Percentiles rank a stretch among this genome's conserved stretches.
Evolutionary conservation across 345 rosid species (phyloP).

Genomic region (Salix udensis): DNA sequence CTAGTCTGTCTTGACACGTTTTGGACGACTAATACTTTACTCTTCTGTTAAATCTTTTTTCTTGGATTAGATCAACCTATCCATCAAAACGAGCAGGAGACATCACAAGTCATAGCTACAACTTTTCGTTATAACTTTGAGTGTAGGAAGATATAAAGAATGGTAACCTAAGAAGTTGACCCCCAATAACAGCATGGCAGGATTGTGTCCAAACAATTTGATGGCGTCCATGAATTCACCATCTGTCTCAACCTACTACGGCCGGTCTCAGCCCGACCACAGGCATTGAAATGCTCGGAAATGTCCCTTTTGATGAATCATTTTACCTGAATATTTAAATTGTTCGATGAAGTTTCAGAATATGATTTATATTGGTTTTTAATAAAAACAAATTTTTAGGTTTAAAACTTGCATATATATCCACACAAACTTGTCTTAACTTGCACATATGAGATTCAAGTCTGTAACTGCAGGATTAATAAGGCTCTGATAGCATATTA

Average conservation of each 20-base stretch:
- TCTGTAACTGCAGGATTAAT: fast-evolving
- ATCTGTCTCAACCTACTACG: neutral
- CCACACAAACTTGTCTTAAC: no score
- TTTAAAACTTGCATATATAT: no score
- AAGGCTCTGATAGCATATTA: fast-evolving
- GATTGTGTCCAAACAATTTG: neutral
- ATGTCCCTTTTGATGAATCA: neutral
- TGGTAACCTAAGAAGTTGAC: neutral
- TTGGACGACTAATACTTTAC: neutral
- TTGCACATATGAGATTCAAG: no score
- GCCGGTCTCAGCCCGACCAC: neutral
- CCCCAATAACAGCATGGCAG: neutral
- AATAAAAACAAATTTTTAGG: fast-evolving
- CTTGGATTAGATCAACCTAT: neutral
- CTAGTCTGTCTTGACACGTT: neutral
- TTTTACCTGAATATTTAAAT: no score
- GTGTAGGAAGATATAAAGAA: neutral
- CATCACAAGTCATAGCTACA: no score
- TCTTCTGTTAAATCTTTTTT: neutral
- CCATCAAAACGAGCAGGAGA: neutral
- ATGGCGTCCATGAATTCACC: neutral
- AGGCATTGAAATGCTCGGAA: neutral
- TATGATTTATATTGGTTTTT: no score
- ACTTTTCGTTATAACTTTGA: neutral
- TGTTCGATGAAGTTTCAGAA: no score